phyloP scores from a whole-genome alignment of 78 protist species.

The Thecamonas trahens region DNA sequence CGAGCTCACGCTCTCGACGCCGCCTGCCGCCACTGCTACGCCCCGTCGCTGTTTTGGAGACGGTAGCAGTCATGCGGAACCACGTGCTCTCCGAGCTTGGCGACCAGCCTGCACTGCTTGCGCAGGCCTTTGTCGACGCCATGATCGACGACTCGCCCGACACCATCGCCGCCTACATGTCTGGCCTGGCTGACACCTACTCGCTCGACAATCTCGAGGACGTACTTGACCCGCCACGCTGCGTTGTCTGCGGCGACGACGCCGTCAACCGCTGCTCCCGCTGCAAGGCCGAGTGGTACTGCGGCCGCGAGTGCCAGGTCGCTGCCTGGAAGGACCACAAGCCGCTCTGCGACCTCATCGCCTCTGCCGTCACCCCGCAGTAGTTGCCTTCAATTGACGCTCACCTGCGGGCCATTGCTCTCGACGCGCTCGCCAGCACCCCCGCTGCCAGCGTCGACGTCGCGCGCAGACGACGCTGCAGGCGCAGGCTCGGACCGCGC shows the following conservation, averaged over 20 bases:
- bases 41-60: too few relatives aligned
- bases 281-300: slow-evolving; percentile 10
- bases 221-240: slow-evolving; percentile 1
- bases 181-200: not conserved
- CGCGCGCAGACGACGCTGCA: too few relatives aligned
- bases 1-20: not conserved
- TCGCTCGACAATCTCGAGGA: not conserved
- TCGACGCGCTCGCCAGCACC: too few relatives aligned
- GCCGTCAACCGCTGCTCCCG: slow-evolving; percentile 13
- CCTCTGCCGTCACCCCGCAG: too few relatives aligned
- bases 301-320: slow-evolving; percentile 11
- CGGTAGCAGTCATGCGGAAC: too few relatives aligned
- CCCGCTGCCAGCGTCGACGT: too few relatives aligned
- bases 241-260: not conserved
- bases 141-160: not conserved
- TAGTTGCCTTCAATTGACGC: too few relatives aligned
- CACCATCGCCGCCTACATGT: not conserved
- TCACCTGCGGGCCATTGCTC: too few relatives aligned
- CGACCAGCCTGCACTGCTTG: not conserved
- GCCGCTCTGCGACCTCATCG: slow-evolving; percentile 8
- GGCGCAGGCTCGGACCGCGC: too few relatives aligned
- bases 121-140: too few relatives aligned
- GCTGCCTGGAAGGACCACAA: slow-evolving; percentile 18
- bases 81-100: too few relatives aligned
- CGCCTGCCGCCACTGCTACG: too few relatives aligned